Evolutionary conservation across 2,329 filamentous ascomycete genomes (phyloP), one percentile per base, ranked within the genome.

Genomic region (Emergomyces orientalis): DNA sequence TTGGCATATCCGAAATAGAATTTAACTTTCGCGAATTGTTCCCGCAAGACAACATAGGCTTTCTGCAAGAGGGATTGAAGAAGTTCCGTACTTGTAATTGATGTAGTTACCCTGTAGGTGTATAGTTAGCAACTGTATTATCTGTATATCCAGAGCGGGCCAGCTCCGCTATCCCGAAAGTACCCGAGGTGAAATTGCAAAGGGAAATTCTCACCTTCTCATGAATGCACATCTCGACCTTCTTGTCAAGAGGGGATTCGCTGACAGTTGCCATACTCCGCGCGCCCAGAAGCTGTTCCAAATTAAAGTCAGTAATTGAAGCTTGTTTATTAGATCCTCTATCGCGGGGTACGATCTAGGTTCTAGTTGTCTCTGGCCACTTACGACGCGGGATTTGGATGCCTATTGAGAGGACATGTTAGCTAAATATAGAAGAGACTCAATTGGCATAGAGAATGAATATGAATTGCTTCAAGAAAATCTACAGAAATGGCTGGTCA

Each of bases 201-300:
- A 47, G n/a, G 45, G 34, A 61, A 66, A 64, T 61, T 73, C 77
- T 73, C 69, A 80, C 79, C 76, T 91, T 89, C 81, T 99, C 94
- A 84, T 87, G 91, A 81, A 91, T 97, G 84, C 93, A 96, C 85
- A 97, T 96, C 79, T 88, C 89, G 78, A 99, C 94, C 88, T 97
- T 96, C 82, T 87, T 87, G 81, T 92, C 90, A 70, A 99, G 87
- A 71, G 91, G 86, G 75, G 86, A 87, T 80, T 96, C 90, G 72
- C 86, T 84, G 74, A 91, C 88, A 71, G 92, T 95, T 68, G 93
- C 93, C 82, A 97, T 87, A 77, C 76, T 77, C 71, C 86, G 82
- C 71, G 86, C 84, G 72, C 86, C 76, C 75, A 84, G 80, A 72
- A 87, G 78, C 83, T 86, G 79, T 13, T 34, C 11, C 77, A 80